Evolutionary conservation across 441 rosid species (phyloP).

Genomic region (Erysimum cheiri): DNA sequence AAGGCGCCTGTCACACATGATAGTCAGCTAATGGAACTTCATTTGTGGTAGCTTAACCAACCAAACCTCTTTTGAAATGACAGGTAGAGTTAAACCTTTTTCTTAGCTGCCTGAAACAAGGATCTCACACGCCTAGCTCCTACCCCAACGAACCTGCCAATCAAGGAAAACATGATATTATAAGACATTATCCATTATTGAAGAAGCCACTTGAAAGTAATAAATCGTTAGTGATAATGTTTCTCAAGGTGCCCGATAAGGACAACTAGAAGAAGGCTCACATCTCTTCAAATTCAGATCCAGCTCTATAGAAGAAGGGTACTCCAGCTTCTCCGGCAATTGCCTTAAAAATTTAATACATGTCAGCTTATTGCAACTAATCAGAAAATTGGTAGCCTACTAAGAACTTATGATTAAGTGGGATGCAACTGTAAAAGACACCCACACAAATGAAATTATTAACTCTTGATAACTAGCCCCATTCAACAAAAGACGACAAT

Average conservation of each 20-base stretch:
- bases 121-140: conserved; percentile 99
- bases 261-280: conserved; percentile 49
- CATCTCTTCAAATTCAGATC: conserved; percentile 99
- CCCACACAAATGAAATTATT: conserved; percentile 19
- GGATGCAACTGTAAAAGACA: conserved; percentile 1
- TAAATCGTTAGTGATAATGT: conserved; percentile 5
- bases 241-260: conserved; percentile 13
- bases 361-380: conserved; percentile 40
- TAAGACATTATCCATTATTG: not conserved
- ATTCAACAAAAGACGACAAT: conserved; percentile 17
- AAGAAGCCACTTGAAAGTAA: conserved; percentile 15
- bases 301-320: conserved; percentile 98
- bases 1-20: conserved; percentile 74
- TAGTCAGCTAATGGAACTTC: conserved; percentile 17
- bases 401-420: not conserved
- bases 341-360: conserved; percentile 61
- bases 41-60: conserved; percentile 6
- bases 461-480: not conserved
- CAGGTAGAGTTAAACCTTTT: conserved; percentile 61
- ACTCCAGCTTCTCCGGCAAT: conserved; percentile 99
- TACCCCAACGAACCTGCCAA: conserved; percentile 95
- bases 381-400: conserved; percentile 8
- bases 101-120: conserved; percentile 96
- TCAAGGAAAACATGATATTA: conserved; percentile 25
- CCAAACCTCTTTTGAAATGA: conserved; percentile 2